phyloP scores from a whole-genome alignment of 2,329 filamentous ascomycete genomes.

The Tolypocladium pustulatum region DNA sequence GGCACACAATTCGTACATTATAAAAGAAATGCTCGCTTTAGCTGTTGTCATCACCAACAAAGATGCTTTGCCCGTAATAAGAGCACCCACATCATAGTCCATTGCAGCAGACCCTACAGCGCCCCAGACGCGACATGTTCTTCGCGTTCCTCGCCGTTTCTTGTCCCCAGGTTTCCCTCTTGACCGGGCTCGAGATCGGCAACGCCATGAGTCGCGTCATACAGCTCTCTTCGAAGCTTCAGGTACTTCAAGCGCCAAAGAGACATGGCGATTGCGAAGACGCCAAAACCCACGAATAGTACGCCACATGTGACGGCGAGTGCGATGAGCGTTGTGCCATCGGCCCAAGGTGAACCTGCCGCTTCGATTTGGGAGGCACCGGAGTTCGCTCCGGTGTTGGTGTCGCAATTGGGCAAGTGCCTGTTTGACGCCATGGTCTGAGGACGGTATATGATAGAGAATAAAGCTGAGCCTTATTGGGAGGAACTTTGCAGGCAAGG shows the following conservation, averaged over 20 bases:
- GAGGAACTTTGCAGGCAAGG: background rate
- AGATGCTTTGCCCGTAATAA: too few species aligned
- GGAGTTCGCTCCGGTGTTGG: too few species aligned
- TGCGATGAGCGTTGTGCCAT: background rate
- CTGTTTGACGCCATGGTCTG: background rate
- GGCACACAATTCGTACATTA: too few species aligned
- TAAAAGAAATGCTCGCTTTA: too few species aligned
- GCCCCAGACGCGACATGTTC: background rate
- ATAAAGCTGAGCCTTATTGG: too few species aligned
- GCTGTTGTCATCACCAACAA: too few species aligned
- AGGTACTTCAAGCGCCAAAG: conserved; percentile 1
- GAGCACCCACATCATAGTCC: too few species aligned
- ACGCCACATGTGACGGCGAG: conserved; percentile 1
- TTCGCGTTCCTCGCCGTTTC: background rate
- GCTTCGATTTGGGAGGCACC: background rate
- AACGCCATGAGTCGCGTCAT: background rate
- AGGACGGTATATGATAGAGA: background rate
- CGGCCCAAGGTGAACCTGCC: background rate
- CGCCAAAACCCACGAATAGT: background rate
- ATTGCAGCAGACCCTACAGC: too few species aligned
- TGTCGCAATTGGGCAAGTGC: background rate
- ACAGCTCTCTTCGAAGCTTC: background rate
- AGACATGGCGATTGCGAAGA: conserved; percentile 1
- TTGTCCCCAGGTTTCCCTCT: background rate
- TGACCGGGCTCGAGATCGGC: background rate